These are phyloP conservation scores for Plasmodium fragile DNA, from an alignment of 169 alveolate genomes.

Conservation along the genomic window DNA sequence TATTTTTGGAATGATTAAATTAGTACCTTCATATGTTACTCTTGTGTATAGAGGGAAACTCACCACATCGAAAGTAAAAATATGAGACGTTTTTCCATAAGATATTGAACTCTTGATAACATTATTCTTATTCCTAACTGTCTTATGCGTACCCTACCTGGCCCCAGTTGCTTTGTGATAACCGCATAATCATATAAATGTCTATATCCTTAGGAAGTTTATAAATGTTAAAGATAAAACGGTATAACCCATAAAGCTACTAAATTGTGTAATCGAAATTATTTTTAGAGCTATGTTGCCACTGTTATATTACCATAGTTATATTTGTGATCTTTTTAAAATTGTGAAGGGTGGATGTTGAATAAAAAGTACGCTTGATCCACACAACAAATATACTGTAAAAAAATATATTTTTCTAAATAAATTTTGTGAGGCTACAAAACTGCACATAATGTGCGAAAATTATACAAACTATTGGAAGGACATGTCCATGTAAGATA, in stretches of 20 bases:
- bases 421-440: background rate
- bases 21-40: background rate
- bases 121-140: background rate
- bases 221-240: background rate
- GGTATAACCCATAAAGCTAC: background rate
- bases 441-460: background rate
- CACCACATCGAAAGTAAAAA: background rate
- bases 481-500: background rate
- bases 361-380: background rate
- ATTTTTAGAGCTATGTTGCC: background rate
- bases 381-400: background rate
- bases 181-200: background rate
- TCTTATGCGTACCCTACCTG: background rate
- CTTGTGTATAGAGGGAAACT: background rate
- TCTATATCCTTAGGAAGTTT: background rate
- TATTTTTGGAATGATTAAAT: background rate
- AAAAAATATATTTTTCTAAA: background rate
- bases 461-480: background rate
- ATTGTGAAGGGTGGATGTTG: background rate
- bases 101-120: background rate
- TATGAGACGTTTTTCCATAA: background rate
- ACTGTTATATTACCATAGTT: background rate
- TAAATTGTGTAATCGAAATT: background rate
- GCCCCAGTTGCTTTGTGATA: background rate
- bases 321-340: background rate